Evolutionary conservation across 2,329 filamentous ascomycete species (phyloP).

Genomic region (Madurella mycetomatis): DNA sequence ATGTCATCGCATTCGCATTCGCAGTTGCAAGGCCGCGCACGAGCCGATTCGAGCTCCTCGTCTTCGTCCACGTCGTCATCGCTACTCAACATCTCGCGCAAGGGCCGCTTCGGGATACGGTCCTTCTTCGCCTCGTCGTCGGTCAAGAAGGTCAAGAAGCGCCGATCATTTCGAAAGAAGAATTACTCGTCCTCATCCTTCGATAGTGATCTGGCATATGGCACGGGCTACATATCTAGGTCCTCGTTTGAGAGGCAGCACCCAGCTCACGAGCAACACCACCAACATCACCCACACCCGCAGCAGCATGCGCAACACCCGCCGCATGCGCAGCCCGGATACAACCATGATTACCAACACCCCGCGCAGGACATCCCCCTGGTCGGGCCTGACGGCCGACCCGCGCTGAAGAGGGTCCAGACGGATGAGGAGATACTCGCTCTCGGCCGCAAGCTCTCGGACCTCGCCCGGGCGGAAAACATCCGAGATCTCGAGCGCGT

Average conservation of each 20-base stretch:
- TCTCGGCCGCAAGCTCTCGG: slow-evolving; percentile 51
- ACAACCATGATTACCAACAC: slow-evolving; percentile 17
- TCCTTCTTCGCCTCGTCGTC: slow-evolving; percentile 31
- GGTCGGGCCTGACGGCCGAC: slow-evolving; percentile 25
- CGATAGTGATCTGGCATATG: slow-evolving; percentile 54
- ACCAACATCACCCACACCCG: slow-evolving; percentile 6
- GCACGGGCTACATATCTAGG: slow-evolving; percentile 41
- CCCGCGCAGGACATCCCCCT: slow-evolving; percentile 9
- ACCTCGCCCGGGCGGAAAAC: slow-evolving; percentile 49
- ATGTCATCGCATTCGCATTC: slow-evolving; percentile 8
- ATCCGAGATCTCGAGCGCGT: slow-evolving; percentile 43
- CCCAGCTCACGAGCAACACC: slow-evolving; percentile 6
- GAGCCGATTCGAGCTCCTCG: slow-evolving; percentile 31
- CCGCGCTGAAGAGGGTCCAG: slow-evolving; percentile 32
- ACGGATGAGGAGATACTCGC: slow-evolving; percentile 56
- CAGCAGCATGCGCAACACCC: slow-evolving; percentile 10
- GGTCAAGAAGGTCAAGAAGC: slow-evolving; percentile 30
- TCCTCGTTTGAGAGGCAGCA: slow-evolving; percentile 17
- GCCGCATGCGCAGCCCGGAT: background rate
- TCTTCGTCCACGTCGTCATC: slow-evolving; percentile 34
- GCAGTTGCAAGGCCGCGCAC: slow-evolving; percentile 18
- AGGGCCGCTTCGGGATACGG: slow-evolving; percentile 29
- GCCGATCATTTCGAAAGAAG: slow-evolving; percentile 45
- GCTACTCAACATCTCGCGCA: slow-evolving; percentile 33
- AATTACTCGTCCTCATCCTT: slow-evolving; percentile 53